phyloP scores from a whole-genome alignment of 75 land plant species.

The Selaginella moellendorffii region DNA sequence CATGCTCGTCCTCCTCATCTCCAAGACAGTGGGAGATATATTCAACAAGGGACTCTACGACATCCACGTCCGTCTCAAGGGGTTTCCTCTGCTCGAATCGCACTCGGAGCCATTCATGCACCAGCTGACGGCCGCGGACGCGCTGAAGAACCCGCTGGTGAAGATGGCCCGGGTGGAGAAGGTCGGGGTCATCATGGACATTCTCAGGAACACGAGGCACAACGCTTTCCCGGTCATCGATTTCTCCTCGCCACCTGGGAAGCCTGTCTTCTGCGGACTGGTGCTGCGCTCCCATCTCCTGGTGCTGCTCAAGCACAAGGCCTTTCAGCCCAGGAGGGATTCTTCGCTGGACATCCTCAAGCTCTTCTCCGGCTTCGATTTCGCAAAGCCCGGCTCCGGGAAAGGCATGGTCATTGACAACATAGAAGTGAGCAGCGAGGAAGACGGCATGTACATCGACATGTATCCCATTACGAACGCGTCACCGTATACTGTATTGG shows the following conservation, averaged over 20 bases:
- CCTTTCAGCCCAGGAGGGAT: background rate
- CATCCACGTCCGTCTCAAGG: background rate
- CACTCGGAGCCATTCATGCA: background rate
- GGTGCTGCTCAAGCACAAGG: background rate
- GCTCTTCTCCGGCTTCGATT: too few species aligned
- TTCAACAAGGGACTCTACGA: background rate
- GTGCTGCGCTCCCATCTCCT: background rate
- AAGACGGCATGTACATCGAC: constrained; percentile 35
- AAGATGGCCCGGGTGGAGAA: background rate
- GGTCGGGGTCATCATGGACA: background rate
- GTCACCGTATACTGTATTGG: constrained; percentile 41
- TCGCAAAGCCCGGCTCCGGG: too few species aligned
- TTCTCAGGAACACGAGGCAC: background rate
- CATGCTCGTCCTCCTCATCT: background rate
- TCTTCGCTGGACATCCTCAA: too few species aligned
- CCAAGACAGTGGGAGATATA: background rate
- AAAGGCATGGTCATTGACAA: too few species aligned
- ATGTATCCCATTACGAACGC: constrained; percentile 34
- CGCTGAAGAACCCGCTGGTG: background rate
- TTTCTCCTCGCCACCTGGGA: background rate
- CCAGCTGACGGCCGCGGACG: background rate
- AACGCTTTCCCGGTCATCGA: background rate
- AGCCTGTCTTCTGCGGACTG: background rate
- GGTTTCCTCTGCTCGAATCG: background rate
- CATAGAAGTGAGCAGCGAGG: too few species aligned